A percentile compares a stretch with the other conserved stretches of the same genome.
Conservation (phyloP, 208 protist species). For the Leishmania arabica region DNA sequence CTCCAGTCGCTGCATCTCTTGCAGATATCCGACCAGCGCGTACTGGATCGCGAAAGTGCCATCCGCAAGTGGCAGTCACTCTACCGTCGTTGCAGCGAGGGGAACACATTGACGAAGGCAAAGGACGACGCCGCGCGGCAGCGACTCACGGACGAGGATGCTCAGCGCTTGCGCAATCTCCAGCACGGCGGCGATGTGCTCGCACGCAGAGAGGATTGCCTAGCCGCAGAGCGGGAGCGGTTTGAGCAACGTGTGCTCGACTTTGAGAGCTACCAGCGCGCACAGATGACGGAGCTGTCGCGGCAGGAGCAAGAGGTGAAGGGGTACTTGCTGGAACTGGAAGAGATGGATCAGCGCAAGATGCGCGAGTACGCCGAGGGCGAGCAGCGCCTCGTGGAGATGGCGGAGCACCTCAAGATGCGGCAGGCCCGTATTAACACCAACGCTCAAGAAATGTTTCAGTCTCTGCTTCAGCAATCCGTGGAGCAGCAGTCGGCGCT, state of each 20-base stretch:
- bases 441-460: slow-evolving; percentile 29
- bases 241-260: slow-evolving; percentile 43
- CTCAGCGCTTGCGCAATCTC: slow-evolving; percentile 28
- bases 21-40: slow-evolving; percentile 36
- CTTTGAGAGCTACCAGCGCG: slow-evolving; percentile 38
- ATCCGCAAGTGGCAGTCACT: slow-evolving; percentile 43
- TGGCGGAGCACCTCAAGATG: slow-evolving; percentile 34
- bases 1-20: slow-evolving; percentile 31
- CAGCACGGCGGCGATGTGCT: slow-evolving; percentile 27
- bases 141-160: slow-evolving; percentile 24
- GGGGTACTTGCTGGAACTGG: slow-evolving; percentile 53
- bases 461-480: slow-evolving; percentile 34
- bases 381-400: slow-evolving; percentile 44
- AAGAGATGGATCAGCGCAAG: slow-evolving; percentile 52
- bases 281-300: slow-evolving; percentile 27
- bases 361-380: slow-evolving; percentile 37
- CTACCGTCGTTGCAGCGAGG: slow-evolving; percentile 33
- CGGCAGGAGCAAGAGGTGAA: slow-evolving; percentile 53
- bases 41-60: slow-evolving; percentile 28
- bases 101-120: background rate
- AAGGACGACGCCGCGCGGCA: slow-evolving; percentile 8
- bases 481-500: slow-evolving; percentile 42
- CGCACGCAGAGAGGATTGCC: slow-evolving; percentile 31
- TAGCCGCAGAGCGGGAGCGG: slow-evolving; percentile 37
- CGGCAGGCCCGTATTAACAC: slow-evolving; percentile 20